Percentiles rank a stretch among this genome's conserved stretches.
Conservation (phyloP, 768 basidiomycete genomes). For the Rhodosporidiobolus sp. region DNA sequence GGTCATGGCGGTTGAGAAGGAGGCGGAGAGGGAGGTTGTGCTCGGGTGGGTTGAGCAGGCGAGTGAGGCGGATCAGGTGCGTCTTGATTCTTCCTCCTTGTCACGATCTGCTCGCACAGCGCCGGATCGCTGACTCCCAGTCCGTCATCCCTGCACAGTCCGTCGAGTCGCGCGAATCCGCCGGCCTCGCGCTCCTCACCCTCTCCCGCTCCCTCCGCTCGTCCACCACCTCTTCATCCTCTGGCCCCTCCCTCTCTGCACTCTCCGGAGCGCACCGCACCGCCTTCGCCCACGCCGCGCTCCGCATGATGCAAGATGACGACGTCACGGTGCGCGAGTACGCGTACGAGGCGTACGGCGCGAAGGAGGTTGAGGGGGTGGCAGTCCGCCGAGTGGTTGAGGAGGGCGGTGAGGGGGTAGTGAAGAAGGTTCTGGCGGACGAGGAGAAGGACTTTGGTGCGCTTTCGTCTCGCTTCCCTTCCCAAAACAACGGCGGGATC, state of each 20-base stretch:
- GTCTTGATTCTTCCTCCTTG: not conserved
- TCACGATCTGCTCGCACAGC: too few species aligned
- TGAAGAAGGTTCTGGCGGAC: not conserved
- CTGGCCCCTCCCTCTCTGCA: too few species aligned
- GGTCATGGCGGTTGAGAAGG: not conserved
- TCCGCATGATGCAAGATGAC: slow-evolving; percentile 37
- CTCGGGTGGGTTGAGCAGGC: slow-evolving; percentile 3
- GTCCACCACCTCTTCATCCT: too few species aligned
- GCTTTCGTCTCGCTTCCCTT: not conserved
- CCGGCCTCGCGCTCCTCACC: slow-evolving; percentile 16
- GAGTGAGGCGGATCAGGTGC: slow-evolving; percentile 14
- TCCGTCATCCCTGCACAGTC: not conserved
- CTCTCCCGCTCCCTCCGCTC: not conserved
- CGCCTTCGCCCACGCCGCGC: not conserved
- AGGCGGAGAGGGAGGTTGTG: not conserved
- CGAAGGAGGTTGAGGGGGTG: slow-evolving; percentile 12
- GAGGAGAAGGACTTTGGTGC: slow-evolving; percentile 7
- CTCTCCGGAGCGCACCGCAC: not conserved
- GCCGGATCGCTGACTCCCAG: not conserved
- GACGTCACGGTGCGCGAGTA: slow-evolving; percentile 26
- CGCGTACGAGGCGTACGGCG: not conserved
- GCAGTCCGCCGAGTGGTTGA: slow-evolving; percentile 10
- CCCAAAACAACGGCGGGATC: too few species aligned
- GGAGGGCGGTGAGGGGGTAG: not conserved
- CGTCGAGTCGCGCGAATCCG: slow-evolving; percentile 31